A percentile compares a stretch with the other conserved stretches of the same genome.
phyloP scores from a whole-genome alignment of 2,329 filamentous ascomycete genomes.

The Ambrosiella beaveri region DNA sequence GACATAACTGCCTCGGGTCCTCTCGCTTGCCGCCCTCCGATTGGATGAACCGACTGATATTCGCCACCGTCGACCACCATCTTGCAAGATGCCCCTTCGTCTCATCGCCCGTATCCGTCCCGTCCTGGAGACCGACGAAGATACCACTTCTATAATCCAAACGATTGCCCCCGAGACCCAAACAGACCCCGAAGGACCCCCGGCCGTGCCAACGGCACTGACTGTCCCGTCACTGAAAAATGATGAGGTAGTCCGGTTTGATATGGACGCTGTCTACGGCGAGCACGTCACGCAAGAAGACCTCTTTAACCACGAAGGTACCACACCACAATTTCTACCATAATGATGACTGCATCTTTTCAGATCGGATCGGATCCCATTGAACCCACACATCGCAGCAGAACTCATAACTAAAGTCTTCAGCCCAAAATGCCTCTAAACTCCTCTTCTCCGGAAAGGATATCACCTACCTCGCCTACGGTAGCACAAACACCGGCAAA shows the following conservation, averaged over 20 bases:
- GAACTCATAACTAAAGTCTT: constrained; percentile 1
- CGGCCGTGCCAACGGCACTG: constrained; percentile 51
- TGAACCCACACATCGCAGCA: neutral
- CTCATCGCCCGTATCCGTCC: constrained; percentile 86
- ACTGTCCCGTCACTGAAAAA: constrained; percentile 92
- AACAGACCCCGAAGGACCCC: constrained; percentile 66
- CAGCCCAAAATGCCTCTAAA: constrained; percentile 79
- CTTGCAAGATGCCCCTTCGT: constrained; percentile 43
- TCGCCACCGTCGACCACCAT: too few relatives aligned
- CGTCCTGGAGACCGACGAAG: constrained; percentile 62
- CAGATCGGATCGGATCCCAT: too few relatives aligned
- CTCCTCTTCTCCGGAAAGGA: constrained; percentile 81
- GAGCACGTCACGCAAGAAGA: constrained; percentile 64
- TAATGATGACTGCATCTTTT: neutral
- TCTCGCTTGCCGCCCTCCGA: too few relatives aligned
- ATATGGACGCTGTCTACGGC: constrained; percentile 88
- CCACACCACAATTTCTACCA: constrained; percentile 11
- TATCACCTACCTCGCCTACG: constrained; percentile 82
- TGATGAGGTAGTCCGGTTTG: constrained; percentile 76
- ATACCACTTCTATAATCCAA: too few relatives aligned
- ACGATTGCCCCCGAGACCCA: constrained; percentile 32
- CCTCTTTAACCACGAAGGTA: constrained; percentile 79
- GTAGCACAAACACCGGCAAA: constrained; percentile 84
- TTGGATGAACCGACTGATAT: too few relatives aligned
- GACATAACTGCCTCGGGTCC: too few relatives aligned